phyloP scores from a whole-genome alignment of 2,329 filamentous ascomycete genomes.

The Xylaria sp. region DNA sequence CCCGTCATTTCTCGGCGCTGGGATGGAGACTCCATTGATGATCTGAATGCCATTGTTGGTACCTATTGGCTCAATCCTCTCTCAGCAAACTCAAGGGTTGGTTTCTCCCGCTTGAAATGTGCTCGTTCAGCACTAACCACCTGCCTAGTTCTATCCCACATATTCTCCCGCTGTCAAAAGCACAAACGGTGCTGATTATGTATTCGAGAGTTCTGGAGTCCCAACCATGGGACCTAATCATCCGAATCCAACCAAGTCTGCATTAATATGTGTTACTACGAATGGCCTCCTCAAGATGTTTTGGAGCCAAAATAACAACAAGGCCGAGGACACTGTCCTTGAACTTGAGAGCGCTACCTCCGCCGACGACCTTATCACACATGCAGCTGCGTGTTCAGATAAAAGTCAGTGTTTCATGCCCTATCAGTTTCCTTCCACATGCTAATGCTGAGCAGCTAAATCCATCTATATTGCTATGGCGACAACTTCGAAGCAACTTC shows the following conservation, averaged over 20 bases:
- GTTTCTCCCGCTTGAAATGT: constrained; percentile 2
- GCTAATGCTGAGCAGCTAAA: constrained; percentile 27
- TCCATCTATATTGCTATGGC: constrained; percentile 61
- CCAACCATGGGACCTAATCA: constrained; percentile 68
- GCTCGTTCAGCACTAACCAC: constrained; percentile 9
- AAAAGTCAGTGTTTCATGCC: constrained; percentile 50
- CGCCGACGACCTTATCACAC: constrained; percentile 71
- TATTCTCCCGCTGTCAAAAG: constrained; percentile 61
- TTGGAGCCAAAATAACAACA: constrained; percentile 68
- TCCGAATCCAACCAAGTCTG: constrained; percentile 63
- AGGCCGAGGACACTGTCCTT: constrained; percentile 65
- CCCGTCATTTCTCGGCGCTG: constrained; percentile 58
- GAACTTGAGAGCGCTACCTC: constrained; percentile 69
- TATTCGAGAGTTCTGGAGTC: constrained; percentile 61
- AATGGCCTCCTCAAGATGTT: constrained; percentile 69
- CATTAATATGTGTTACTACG: constrained; percentile 70
- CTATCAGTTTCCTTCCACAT: neutral
- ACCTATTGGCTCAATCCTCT: constrained; percentile 75
- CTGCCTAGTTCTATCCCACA: constrained; percentile 40
- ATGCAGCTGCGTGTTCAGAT: constrained; percentile 70
- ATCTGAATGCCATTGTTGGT: constrained; percentile 73
- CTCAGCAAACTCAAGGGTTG: constrained; percentile 36
- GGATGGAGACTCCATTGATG: constrained; percentile 64
- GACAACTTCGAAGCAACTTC: constrained; percentile 65
- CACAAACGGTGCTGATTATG: constrained; percentile 51